Percentiles rank a stretch among this genome's conserved stretches.
Evolutionary conservation across 257 asterid species (phyloP).

Genomic region (Primulina huaijiensis): DNA sequence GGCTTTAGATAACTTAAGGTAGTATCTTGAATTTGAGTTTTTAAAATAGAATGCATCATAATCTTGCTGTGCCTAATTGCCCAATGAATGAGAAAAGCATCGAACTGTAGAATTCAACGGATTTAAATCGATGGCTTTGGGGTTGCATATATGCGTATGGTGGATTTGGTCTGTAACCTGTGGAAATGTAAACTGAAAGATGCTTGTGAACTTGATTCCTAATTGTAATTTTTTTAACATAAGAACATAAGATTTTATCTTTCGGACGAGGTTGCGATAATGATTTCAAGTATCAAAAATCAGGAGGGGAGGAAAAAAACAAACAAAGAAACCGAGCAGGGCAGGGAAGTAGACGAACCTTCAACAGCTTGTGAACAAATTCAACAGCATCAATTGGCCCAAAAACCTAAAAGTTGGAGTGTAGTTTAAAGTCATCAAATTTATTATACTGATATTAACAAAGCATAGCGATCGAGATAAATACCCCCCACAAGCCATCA

Average conservation of each 20-base stretch:
- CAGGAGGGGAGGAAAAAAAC: no score
- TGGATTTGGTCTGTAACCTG: background rate
- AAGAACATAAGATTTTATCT: background rate
- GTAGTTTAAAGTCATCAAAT: slow-evolving; percentile 2
- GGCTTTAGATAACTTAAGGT: background rate
- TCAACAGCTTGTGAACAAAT: slow-evolving; percentile 71
- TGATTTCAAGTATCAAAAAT: background rate
- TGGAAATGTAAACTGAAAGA: background rate
- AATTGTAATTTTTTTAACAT: background rate
- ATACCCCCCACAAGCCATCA: slow-evolving; percentile 98
- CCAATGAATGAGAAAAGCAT: background rate
- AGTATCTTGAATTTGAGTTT: background rate
- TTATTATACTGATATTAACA: slow-evolving; percentile 14
- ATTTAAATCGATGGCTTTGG: background rate
- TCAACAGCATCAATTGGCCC: slow-evolving; percentile 95
- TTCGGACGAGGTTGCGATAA: background rate
- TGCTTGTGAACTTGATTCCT: slow-evolving; percentile 4
- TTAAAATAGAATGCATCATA: background rate
- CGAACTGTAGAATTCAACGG: background rate
- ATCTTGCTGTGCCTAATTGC: background rate
- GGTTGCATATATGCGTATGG: background rate
- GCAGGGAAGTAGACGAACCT: slow-evolving; percentile 45
- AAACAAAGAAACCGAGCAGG: background rate
- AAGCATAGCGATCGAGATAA: slow-evolving; percentile 21
- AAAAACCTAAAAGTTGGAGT: slow-evolving; percentile 55